phyloP scores from a whole-genome alignment of 2,329 filamentous ascomycete genomes.

The Ophiosphaerella narmari region DNA sequence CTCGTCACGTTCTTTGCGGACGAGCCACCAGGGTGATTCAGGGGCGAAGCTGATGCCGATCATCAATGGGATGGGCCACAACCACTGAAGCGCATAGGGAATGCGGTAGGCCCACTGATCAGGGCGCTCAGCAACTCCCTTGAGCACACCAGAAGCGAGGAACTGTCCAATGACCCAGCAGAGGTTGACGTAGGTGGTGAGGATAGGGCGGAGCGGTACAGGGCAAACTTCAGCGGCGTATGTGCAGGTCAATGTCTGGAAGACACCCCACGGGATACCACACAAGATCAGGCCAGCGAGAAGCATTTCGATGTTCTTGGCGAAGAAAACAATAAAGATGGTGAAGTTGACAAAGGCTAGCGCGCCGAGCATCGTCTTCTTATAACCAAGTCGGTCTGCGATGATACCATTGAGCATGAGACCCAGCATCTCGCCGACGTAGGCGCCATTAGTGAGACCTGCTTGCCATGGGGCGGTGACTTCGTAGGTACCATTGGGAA shows the following conservation, averaged over 20 bases:
- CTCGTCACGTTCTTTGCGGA: slow-evolving; percentile 66
- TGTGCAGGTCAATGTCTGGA: slow-evolving; percentile 54
- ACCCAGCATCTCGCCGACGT: slow-evolving; percentile 51
- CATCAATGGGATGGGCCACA: slow-evolving; percentile 73
- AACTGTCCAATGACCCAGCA: slow-evolving; percentile 77
- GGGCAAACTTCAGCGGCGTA: slow-evolving; percentile 68
- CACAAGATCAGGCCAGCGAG: slow-evolving; percentile 62
- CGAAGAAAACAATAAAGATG: slow-evolving; percentile 46
- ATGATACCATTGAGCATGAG: slow-evolving; percentile 53
- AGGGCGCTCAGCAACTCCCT: slow-evolving; percentile 65
- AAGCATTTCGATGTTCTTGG: slow-evolving; percentile 58
- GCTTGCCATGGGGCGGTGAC: slow-evolving; percentile 54
- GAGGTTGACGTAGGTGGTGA: slow-evolving; percentile 72
- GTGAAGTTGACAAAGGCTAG: slow-evolving; percentile 34
- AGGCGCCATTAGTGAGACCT: slow-evolving; percentile 53
- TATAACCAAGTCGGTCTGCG: slow-evolving; percentile 50
- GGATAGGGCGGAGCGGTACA: slow-evolving; percentile 64
- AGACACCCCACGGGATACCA: slow-evolving; percentile 53
- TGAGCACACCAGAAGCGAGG: slow-evolving; percentile 72
- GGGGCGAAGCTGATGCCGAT: slow-evolving; percentile 70
- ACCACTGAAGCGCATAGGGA: slow-evolving; percentile 72
- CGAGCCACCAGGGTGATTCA: slow-evolving; percentile 75
- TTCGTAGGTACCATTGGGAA: slow-evolving; percentile 46
- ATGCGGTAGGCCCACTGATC: slow-evolving; percentile 73
- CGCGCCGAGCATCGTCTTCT: slow-evolving; percentile 45